Evolutionary conservation across 192 early-diverging fungal species (phyloP).

Genomic region (Dispira simplex): DNA sequence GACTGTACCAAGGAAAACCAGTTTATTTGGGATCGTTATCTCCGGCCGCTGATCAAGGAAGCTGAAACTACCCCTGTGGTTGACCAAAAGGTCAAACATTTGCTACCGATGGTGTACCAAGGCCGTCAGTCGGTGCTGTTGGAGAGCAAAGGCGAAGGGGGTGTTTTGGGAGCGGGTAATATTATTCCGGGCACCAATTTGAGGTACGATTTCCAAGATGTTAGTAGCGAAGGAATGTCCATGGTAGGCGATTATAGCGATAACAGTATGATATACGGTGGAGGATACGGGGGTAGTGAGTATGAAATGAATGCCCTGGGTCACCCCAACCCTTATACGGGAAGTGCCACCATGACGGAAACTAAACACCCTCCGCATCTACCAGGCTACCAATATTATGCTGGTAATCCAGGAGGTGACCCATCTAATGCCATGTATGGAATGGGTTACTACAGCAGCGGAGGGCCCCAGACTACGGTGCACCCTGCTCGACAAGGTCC

Average conservation of each 20-base stretch:
- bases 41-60: conserved; percentile 45
- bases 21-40: conserved; percentile 37
- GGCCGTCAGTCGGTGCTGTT: conserved; percentile 15
- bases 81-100: conserved; percentile 41
- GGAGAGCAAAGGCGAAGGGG: neutral
- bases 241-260: conserved; percentile 3
- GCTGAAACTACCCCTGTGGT: conserved; percentile 50
- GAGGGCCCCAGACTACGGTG: neutral
- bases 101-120: conserved; percentile 44
- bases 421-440: neutral
- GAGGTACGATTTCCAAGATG: conserved; percentile 9
- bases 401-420: neutral
- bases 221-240: neutral
- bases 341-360: too few species aligned
- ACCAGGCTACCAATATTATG: too few species aligned
- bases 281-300: neutral
- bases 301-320: conserved; percentile 10
- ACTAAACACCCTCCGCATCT: too few species aligned
- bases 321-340: too few species aligned
- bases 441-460: neutral
- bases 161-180: neutral
- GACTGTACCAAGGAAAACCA: conserved; percentile 18
- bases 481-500: neutral
- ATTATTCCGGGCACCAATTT: conserved; percentile 2
- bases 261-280: neutral